Evolutionary conservation across 73 alveolate genomes (phyloP), one percentile per base, ranked within the genome.

Genomic region (Tetrahymena thermophila): DNA sequence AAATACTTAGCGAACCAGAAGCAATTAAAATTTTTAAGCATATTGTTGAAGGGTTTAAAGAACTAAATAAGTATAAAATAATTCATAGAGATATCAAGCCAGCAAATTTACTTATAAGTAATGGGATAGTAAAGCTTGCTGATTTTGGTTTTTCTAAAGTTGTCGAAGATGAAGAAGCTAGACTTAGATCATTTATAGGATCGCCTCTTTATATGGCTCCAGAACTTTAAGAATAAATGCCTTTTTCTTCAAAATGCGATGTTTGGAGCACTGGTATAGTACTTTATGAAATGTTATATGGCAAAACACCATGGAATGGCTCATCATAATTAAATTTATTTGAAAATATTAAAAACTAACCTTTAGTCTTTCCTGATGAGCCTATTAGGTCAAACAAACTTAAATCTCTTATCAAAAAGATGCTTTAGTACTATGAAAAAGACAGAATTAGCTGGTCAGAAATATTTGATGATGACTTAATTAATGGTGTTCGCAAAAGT

Each of bases 121-220:
- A 96, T n/a, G 98, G 98, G 0, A 94, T 95, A 23, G 96, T 96
- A 9, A 96, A 96, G 37, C 56, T 96, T 3, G 95, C 96, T 0
- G 98, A 96, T 96, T 96, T 96, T 93, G 98, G 98, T 42, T 94
- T 94, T 40, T 85, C 95, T 31, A 94, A 85, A 85, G 56, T 94
- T 23, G 13, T 94, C 28, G 94, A 84, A 55, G 94, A 95, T 43
- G 95, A 95, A 1, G 97, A 96, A 96, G 44, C 85, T 8, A 93
- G 95, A 15, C 56, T 94, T 8, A 35, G 94, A 25, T 97, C 99
- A 9, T 93, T 97, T 58, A 97, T 97, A 34, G 99, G 99, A 15
- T 97, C 99, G 17, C 99, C 99, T 0, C 96, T 97, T 7, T 98
- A 98, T 96, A 97, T 98, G 98, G 99, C 99, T 42, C 99, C 99